Percentiles rank a stretch among this genome's conserved stretches.
Evolutionary conservation across 331 rosid species (phyloP).

Genomic region (Rosa hybrid): DNA sequence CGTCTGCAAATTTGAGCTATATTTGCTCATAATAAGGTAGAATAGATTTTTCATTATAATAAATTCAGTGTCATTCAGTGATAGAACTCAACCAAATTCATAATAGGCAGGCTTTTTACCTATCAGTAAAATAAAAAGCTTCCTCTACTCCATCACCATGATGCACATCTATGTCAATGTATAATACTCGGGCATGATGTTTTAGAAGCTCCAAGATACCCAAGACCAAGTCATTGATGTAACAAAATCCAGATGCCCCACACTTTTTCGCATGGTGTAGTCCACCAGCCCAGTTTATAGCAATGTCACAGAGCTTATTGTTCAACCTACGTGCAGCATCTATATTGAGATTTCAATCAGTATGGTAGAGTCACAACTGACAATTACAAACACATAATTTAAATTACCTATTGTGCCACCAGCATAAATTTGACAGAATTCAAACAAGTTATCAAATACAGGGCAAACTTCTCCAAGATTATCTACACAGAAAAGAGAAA

Average conservation of each 20-base stretch:
- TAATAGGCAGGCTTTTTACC: slow-evolving; percentile 41
- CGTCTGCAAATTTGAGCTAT: not conserved
- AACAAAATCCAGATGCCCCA: slow-evolving; percentile 98
- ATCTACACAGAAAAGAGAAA: slow-evolving; percentile 41
- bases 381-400: not conserved
- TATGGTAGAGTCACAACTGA: slow-evolving; percentile 20
- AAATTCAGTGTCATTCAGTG: not conserved
- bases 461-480: slow-evolving; percentile 99
- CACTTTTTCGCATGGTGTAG: slow-evolving; percentile 98
- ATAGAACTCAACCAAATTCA: slow-evolving; percentile 1
- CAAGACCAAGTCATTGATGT: slow-evolving; percentile 94
- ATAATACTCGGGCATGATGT: slow-evolving; percentile 90
- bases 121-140: slow-evolving; percentile 96
- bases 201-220: slow-evolving; percentile 97
- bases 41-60: not conserved
- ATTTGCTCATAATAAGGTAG: slow-evolving; percentile 1
- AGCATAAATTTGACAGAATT: slow-evolving; percentile 96
- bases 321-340: slow-evolving; percentile 96
- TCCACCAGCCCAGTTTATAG: slow-evolving; percentile 99
- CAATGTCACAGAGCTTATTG: slow-evolving; percentile 89
- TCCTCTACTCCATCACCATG: slow-evolving; percentile 99
- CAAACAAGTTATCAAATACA: slow-evolving; percentile 90
- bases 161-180: slow-evolving; percentile 97
- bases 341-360: slow-evolving; percentile 36
- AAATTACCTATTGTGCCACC: slow-evolving; percentile 92